Evolutionary conservation across 129 eudicot genomes (phyloP), one percentile per base, ranked within the genome.

Genomic region (Tagetes erecta): DNA sequence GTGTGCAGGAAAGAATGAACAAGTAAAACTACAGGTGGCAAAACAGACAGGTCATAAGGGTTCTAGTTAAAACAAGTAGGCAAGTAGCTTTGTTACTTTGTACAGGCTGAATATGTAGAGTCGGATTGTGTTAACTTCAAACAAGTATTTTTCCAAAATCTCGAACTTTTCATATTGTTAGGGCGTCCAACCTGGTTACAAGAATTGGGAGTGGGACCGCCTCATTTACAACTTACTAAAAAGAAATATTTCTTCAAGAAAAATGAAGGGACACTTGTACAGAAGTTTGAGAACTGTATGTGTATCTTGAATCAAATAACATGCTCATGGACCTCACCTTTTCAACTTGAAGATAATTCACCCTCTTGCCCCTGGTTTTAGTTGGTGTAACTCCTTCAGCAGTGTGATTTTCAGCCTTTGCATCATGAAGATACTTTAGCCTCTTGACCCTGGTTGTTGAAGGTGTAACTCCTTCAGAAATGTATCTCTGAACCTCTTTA

Each of bases 401-500:
- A 14, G 87, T 53, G 78, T 87, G 72, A 57, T 86, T 68, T 77
- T 85, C 82, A 46, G 85, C 86, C 51, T 84, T 86, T 73, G 64
- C 72, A 71, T 51, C 53, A 51, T 30, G 39, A 49, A 8, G 74
- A 68, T 75, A 69, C 50, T 57, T 55, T 55, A 62, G 50, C 66
- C 30, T 58, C 67, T 67, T 53, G 59, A 55, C 30, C 75, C 60
- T 74, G 8, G 68, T 45, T 64, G 42, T 63, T 14, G 62, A 5
- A 50, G 82, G 86, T 70, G 78, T 62, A 55, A 73, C 30, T 68
- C 71, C 87, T 77, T 77, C 91, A 64, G 87, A 89, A 7, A 92
- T 37, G 84, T 85, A 81, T 64, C 94, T 73, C 79, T 85, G 83
- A 53, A 92, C 87, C 66, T 83, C 88, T 80, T 71, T 80, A 33